These are phyloP conservation scores for Lactarius deliciosus DNA, from an alignment of 768 basidiomycete genomes.

Conservation along the genomic window DNA sequence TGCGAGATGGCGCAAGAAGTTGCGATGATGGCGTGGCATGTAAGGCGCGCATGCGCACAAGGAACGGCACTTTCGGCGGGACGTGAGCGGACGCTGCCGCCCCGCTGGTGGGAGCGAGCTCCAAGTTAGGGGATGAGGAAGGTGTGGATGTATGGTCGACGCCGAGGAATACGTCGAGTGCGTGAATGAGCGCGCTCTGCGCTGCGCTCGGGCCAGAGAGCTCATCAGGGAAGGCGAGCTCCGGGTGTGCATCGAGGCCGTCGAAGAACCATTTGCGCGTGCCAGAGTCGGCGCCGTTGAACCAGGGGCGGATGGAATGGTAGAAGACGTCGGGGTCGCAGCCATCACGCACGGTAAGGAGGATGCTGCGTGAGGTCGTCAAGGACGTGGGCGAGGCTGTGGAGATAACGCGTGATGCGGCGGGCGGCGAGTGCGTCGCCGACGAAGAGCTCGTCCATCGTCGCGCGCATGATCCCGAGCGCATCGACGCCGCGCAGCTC, in stretches of 20 bases:
- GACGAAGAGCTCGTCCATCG: slow-evolving; percentile 88
- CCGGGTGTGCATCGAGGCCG: slow-evolving; percentile 41
- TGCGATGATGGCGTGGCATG: slow-evolving; percentile 61
- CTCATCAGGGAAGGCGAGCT: slow-evolving; percentile 38
- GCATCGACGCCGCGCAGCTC: slow-evolving; percentile 87
- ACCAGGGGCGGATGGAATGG: slow-evolving; percentile 60
- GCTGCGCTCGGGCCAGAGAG: slow-evolving; percentile 60
- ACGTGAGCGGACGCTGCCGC: not conserved
- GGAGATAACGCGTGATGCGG: slow-evolving; percentile 60
- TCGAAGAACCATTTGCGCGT: slow-evolving; percentile 44
- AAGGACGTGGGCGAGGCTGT: slow-evolving; percentile 61
- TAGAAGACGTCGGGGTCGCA: slow-evolving; percentile 71
- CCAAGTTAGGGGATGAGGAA: slow-evolving; percentile 16
- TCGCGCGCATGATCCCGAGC: slow-evolving; percentile 77
- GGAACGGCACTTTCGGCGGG: slow-evolving; percentile 37
- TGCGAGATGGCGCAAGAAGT: slow-evolving; percentile 54
- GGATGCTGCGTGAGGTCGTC: slow-evolving; percentile 57
- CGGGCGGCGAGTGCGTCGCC: slow-evolving; percentile 48
- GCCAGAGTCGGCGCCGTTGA: slow-evolving; percentile 51
- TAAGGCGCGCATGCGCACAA: slow-evolving; percentile 58
- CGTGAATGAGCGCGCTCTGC: slow-evolving; percentile 59
- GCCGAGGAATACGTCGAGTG: slow-evolving; percentile 53
- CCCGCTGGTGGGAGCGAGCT: not conserved
- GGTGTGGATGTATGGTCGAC: slow-evolving; percentile 43
- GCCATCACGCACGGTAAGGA: slow-evolving; percentile 63